A percentile compares a stretch with the other conserved stretches of the same genome.
Evolutionary conservation across 139 green algal species (phyloP).

Genomic region (Chlamydomonas schloesseri): DNA sequence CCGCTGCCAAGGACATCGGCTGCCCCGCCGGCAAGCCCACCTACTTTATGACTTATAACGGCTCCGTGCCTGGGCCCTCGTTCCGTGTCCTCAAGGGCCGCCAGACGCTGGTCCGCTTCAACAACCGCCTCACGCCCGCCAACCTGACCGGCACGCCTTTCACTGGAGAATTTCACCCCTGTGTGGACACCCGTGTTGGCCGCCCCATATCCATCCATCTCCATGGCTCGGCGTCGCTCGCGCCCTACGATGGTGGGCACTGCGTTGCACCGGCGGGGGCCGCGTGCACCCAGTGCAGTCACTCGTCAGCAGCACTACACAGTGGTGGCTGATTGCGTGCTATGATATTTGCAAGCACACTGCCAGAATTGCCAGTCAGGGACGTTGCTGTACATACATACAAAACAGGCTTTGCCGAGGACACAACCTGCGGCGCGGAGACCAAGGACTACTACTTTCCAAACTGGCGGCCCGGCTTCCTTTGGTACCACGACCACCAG

Average conservation of each 20-base stretch:
- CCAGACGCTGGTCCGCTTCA: conserved; percentile 15
- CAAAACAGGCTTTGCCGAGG: conserved; percentile 2
- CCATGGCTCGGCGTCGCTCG: not conserved
- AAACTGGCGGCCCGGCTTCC: not conserved
- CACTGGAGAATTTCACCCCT: not conserved
- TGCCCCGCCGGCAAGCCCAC: not conserved
- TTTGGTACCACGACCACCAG: conserved; percentile 32
- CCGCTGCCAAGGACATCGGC: not conserved
- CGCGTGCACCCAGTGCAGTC: too few species aligned
- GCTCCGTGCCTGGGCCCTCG: not conserved
- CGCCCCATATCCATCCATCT: not conserved
- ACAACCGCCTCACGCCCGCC: not conserved
- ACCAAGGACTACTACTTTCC: conserved; percentile 33
- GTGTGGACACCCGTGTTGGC: too few species aligned
- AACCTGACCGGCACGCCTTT: not conserved
- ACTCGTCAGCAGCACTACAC: too few species aligned
- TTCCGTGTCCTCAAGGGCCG: conserved; percentile 2
- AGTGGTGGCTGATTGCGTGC: too few species aligned
- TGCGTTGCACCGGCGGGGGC: too few species aligned
- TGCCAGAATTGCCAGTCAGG: too few species aligned
- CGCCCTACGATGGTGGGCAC: not conserved
- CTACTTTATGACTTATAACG: conserved; percentile 1
- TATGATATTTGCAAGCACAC: too few species aligned
- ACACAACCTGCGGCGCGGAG: conserved; percentile 7
- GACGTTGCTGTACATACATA: too few species aligned